A percentile compares a stretch with the other conserved stretches of the same genome.
Evolutionary conservation across 129 eudicot species (phyloP).

Genomic region (Scalesia atractyloides): DNA sequence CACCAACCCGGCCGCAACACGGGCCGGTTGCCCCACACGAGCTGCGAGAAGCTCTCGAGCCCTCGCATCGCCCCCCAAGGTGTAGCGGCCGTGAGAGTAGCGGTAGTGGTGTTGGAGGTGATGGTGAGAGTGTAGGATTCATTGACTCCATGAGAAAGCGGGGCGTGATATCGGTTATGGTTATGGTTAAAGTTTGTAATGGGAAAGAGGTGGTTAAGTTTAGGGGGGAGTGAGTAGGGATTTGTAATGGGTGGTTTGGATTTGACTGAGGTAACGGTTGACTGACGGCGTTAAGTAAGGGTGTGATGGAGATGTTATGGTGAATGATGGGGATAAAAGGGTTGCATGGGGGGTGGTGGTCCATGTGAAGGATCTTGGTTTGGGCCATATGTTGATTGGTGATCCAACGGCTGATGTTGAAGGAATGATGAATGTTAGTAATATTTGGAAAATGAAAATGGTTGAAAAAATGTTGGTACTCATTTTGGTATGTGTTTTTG

Average conservation of each 20-base stretch:
- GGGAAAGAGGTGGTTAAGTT: conserved; percentile 44
- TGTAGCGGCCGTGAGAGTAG: conserved; percentile 57
- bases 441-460: neutral
- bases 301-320: conserved; percentile 55
- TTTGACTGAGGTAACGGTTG: conserved; percentile 51
- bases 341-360: conserved; percentile 67
- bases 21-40: conserved; percentile 53
- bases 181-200: conserved; percentile 39
- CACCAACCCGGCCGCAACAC: conserved; percentile 53
- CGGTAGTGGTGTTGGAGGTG: conserved; percentile 36
- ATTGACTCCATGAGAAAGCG: conserved; percentile 62
- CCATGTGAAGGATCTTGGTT: conserved; percentile 71
- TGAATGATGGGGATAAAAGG: conserved; percentile 52
- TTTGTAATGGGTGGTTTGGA: conserved; percentile 57
- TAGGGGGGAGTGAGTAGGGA: conserved; percentile 49
- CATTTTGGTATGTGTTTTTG: conserved; percentile 11
- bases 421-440: neutral
- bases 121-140: conserved; percentile 76
- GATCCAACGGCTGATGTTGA: conserved; percentile 44
- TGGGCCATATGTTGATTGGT: conserved; percentile 82
- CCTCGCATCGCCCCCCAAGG: conserved; percentile 95
- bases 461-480: neutral
- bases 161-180: conserved; percentile 47
- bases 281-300: conserved; percentile 61
- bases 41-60: conserved; percentile 85